Evolutionary conservation across 2,329 filamentous ascomycete species (phyloP), one percentile per base, ranked within the genome.

Genomic region (Fusarium kyushuense): DNA sequence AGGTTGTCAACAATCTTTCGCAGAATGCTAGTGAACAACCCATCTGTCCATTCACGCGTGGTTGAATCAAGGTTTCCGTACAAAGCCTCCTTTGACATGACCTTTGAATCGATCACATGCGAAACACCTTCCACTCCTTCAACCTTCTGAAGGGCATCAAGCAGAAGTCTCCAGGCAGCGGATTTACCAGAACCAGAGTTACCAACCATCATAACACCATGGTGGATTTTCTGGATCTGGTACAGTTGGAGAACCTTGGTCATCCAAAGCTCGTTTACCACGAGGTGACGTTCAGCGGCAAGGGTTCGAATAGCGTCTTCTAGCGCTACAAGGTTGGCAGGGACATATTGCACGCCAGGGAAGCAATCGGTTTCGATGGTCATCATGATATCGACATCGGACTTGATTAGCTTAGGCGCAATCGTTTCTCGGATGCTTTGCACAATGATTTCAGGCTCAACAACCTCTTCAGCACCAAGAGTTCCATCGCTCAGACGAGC

Each of bases 161-260:
- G 86, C 52, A 99, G 85, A 41, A 97, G 89, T 75, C 92, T 94
- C 96, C 96, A 99, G 7, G 96, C 92, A 3, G 92, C 90, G 40
- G 96, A 97, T 82, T 99, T 99, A 76, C 96, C 96, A 45, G 95
- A 92, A n/a, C 96, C 96, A 30, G 96, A 97, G 76, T 93, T 94
- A 67, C 96, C 96, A 12, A 99, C 96, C 96, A 99, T 98, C 96
- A 99, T 99, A 29, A 99, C 96, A 90, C 96, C 96, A 73, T 99
- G 96, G 76, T 99, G 96, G 60, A 99, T 94, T 70, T 90, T 92
- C 79, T 98, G 96, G 67, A 99, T 99, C 79, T 99, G 96, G 78
- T 97, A 98, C 4, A 99, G 87, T 78, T 99, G 96, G 11, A 99
- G 85, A 33, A 97, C 90, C 82, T 99, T 99, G 59, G 93, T 96